These are phyloP conservation scores for Alternaria atra DNA, from an alignment of 2,329 filamentous ascomycete genomes.

Conservation along the genomic window DNA sequence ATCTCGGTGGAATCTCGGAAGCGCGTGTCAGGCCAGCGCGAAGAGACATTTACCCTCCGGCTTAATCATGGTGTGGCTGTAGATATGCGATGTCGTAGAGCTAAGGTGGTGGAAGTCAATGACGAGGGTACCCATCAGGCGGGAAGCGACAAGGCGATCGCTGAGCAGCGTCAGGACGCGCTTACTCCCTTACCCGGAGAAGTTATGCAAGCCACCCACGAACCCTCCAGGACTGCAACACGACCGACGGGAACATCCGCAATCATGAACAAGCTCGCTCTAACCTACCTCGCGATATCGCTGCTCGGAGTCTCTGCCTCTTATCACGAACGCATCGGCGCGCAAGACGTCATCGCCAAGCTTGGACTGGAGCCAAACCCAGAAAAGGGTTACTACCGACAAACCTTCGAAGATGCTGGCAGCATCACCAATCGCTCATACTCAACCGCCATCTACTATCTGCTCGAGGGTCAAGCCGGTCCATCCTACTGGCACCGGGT, in stretches of 20 bases:
- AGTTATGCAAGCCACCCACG: neutral
- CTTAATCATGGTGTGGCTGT: neutral
- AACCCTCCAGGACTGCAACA: neutral
- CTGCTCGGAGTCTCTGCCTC: neutral
- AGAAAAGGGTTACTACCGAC: slow-evolving; percentile 61
- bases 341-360: slow-evolving; percentile 55
- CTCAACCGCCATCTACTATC: slow-evolving; percentile 64
- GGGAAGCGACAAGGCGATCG: neutral
- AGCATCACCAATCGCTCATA: slow-evolving; percentile 50
- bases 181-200: neutral
- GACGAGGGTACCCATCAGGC: neutral
- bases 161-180: neutral
- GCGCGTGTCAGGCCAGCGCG: neutral
- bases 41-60: neutral
- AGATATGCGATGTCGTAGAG: neutral
- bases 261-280: neutral
- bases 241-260: neutral
- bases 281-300: neutral
- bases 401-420: slow-evolving; percentile 58
- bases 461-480: slow-evolving; percentile 55
- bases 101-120: neutral
- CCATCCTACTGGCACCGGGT: slow-evolving; percentile 63
- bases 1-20: neutral
- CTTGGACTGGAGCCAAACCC: slow-evolving; percentile 57
- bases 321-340: slow-evolving; percentile 20